Conservation (phyloP, 1,284 basidiomycete species). For the Exsudoporus floridanus region DNA sequence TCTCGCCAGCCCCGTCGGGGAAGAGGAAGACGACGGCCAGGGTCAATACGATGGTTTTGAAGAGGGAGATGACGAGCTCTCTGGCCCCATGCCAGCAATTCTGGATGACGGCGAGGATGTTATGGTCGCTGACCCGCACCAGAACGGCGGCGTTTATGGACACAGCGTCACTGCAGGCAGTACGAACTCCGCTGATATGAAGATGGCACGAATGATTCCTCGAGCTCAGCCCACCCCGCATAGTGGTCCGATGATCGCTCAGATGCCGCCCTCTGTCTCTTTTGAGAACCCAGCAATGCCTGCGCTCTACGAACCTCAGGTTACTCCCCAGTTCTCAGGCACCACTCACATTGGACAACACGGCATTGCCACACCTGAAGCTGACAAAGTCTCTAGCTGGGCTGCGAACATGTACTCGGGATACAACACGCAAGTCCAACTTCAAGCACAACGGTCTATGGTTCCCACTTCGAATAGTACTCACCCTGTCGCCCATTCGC, state of each 20-base stretch:
- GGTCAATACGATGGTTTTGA: conserved; percentile 42
- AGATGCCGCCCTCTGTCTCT: conserved; percentile 32
- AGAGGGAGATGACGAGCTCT: conserved; percentile 34
- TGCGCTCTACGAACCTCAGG: conserved; percentile 33
- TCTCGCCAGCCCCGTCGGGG: conserved; percentile 46
- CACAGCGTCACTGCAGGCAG: conserved; percentile 26
- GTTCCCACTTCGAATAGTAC: conserved; percentile 38
- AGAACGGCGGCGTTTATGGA: conserved; percentile 22
- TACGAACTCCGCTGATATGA: conserved; percentile 24
- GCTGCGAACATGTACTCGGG: conserved; percentile 34
- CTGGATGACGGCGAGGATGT: conserved; percentile 35
- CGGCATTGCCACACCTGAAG: conserved; percentile 19
- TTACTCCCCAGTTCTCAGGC: conserved; percentile 18
- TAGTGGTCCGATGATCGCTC: conserved; percentile 30
- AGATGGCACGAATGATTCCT: conserved; percentile 27
- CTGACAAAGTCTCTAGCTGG: conserved; percentile 35
- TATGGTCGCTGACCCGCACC: conserved; percentile 19
- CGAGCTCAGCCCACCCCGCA: conserved; percentile 21
- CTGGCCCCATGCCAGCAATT: conserved; percentile 15
- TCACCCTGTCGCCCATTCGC: conserved; percentile 26
- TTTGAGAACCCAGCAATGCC: conserved; percentile 38
- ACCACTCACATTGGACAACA: conserved; percentile 23
- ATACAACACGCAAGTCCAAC: conserved; percentile 32
- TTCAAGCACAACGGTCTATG: conserved; percentile 29
- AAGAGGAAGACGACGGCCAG: conserved; percentile 55